Evolutionary conservation across 768 basidiomycete species (phyloP), one percentile per base, ranked within the genome.

Genomic region (Fomitopsis pulvina): DNA sequence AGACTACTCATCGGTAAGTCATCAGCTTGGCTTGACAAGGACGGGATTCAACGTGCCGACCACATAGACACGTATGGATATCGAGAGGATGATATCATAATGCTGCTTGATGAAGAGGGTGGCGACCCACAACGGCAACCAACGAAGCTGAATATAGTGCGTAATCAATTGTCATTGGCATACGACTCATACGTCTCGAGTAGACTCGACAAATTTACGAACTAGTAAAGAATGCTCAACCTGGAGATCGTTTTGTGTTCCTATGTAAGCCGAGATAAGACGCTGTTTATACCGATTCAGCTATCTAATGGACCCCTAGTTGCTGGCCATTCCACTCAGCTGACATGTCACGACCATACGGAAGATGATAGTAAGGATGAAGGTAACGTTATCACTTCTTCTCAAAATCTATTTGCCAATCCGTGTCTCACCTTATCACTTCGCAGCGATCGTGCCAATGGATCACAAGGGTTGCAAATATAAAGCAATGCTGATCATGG

Each of bases 171-270:
- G 20, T 12, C 14, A 7, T 24, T 42, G 41, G 21, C 41, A 24
- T 24, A 7, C 16, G 3, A 25, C 16, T 16, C 21, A 24, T 42
- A 4, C 12, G 27, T 29, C 16, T 18, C 27, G 4, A 21, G 16
- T 40, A 60, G 59, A 16, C 55, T 10, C 21, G 21, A 6, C 48
- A 54, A 21, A 52, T 60, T 29, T 11, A 48, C 10, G 18, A 22
- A 7, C 34, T 59, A 28, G 60, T 60, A 0, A 27, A 43, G 1
- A 45, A 25, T 18, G 53, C 54, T 2, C 47, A 22, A 3, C 42
- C 47, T 2, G 44, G 47, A 6, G 60, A 60, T 32, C 28, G 24
- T 2, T 53, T 60, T 9, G 50, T 60, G 12, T 53, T 59, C 21
- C 47, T 45, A 20, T 60, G 60, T 59, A 32, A n/a, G 53, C 27